A percentile compares a stretch with the other conserved stretches of the same genome.
These are phyloP conservation scores for Chamaenerion angustifolium DNA, from an alignment of 345 rosid genomes.

Conservation along the genomic window DNA sequence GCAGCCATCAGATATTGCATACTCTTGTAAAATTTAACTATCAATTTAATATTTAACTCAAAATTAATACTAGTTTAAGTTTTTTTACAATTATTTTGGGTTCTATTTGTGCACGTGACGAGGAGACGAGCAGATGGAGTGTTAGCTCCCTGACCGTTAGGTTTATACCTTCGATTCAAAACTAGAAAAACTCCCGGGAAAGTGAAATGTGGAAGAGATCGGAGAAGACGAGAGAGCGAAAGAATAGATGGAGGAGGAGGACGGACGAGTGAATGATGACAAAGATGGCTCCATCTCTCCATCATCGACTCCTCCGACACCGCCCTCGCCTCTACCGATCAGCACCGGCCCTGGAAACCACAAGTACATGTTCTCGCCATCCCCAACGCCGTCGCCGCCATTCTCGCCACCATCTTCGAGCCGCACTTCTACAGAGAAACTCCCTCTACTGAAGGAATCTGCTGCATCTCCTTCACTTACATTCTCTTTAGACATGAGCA, in stretches of 20 bases:
- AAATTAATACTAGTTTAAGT: too few relatives aligned
- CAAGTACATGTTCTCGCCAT: slow-evolving; percentile 22
- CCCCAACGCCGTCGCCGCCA: slow-evolving; percentile 37
- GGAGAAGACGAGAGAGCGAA: not conserved
- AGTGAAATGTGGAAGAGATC: not conserved
- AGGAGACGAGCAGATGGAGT: slow-evolving; percentile 1
- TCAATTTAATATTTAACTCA: too few relatives aligned
- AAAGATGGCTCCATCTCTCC: slow-evolving; percentile 12
- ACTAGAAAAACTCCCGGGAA: slow-evolving; percentile 1
- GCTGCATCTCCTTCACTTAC: slow-evolving; percentile 10
- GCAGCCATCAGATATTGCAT: too few relatives aligned
- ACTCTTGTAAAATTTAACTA: too few relatives aligned
- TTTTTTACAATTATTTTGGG: too few relatives aligned
- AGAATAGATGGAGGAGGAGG: slow-evolving; percentile 8
- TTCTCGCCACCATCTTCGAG: slow-evolving; percentile 23
- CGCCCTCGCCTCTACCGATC: slow-evolving; percentile 50
- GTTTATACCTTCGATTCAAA: slow-evolving; percentile 6
- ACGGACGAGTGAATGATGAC: not conserved
- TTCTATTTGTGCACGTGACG: too few relatives aligned
- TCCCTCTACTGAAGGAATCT: slow-evolving; percentile 22
- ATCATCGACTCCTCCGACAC: slow-evolving; percentile 37
- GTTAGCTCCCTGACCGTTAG: slow-evolving; percentile 3
- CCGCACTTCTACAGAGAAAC: slow-evolving; percentile 20
- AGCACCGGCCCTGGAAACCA: slow-evolving; percentile 39
- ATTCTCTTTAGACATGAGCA: slow-evolving; percentile 22